Evolutionary conservation across 192 early-diverging fungal genomes (phyloP), one percentile per base, ranked within the genome.

Genomic region (Backusella morwellensis): DNA sequence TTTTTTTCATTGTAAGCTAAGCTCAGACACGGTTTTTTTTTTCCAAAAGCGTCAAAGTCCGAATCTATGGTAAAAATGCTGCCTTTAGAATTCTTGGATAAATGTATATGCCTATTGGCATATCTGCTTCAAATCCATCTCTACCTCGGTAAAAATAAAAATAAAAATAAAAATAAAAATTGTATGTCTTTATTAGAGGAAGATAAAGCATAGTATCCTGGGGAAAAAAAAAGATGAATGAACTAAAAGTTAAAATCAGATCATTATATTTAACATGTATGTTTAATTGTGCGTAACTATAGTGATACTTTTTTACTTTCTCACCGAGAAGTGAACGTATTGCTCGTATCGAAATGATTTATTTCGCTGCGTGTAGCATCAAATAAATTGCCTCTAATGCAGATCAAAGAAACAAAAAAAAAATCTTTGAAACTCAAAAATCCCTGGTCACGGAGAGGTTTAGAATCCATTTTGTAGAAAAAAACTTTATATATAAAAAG

Each of bases 21-120:
- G 54, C 56, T 59, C 56, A 59, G 56, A 59, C 56, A 26, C 56
- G 56, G 56, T 59, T 59, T 59, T 59, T 59, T 59, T 59, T 59
- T 59, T 29, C 56, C 56, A 59, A 59, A 59, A 59, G 12, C 56
- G 56, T 59, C 23, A 59, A 59, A 59, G 56, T 59, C 56, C 56
- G 56, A 21, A 59, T 23, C 21, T 26, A 8, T 56, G 54, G 54
- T 23, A 56, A 56, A 52, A 56, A 54, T 26, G 56, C 56, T 59
- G 56, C 23, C 7, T 26, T 59, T 38, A 59, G 23, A 59, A 59
- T 12, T 59, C 0, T 23, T 59, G n/a, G 23, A n/a, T 21, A 8
- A 19, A 54, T 6, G 21, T 54, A 21, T n/a, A 23, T 54, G 19
- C 21, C 52, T 54, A 54, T n/a, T 54, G n/a, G 19, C 21, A 2